Evolutionary conservation across 1,284 basidiomycete genomes (phyloP), one percentile per base, ranked within the genome.

Genomic region (Chondrostereum purpureum): DNA sequence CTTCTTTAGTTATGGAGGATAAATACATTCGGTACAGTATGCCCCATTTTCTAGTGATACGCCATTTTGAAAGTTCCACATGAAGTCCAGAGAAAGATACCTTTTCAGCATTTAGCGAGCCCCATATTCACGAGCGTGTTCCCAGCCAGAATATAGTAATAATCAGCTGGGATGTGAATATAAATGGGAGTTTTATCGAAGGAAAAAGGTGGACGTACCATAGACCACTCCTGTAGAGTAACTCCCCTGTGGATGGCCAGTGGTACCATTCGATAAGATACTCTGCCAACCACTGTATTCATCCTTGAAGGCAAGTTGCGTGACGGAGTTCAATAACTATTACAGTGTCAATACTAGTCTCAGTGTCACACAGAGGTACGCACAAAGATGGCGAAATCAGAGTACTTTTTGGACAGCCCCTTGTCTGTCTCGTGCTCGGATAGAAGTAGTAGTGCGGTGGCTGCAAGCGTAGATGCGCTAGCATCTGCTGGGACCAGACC

Each of bases 221-320:
- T 83, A 84, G 17, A 80, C 73, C 42, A 75, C 80, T 0, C 81
- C 81, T 0, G 81, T 84, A 40, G 76, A 58, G 48, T 73, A 74
- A 55, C 79, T 82, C 33, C 69, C 65, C 14, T 62, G 68, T 0
- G 75, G 78, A 55, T 69, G 67, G 56, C 83, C 78, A 5, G 81
- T 78, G 0, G 82, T 84, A 19, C 79, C 81, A 52, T 84, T 83
- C 1, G 79, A 76, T 23, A 85, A 62, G 18, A 85, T 58, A 53
- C 77, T 80, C 50, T 81, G 69, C 75, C 79, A 84, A 11, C 65
- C 59, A 3, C 75, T 73, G 13, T 64, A 61, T 77, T 78, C 27
- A 31, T 31, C 27, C 27, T 31, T 31, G 27, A 31, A 83, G 1
- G 77, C 78, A 14, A 80, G 57, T 11, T 60, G 58, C 3, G 73